A percentile compares a stretch with the other conserved stretches of the same genome.
Conservation (phyloP, 768 basidiomycete genomes). For the Punctularia strigosozonata region DNA sequence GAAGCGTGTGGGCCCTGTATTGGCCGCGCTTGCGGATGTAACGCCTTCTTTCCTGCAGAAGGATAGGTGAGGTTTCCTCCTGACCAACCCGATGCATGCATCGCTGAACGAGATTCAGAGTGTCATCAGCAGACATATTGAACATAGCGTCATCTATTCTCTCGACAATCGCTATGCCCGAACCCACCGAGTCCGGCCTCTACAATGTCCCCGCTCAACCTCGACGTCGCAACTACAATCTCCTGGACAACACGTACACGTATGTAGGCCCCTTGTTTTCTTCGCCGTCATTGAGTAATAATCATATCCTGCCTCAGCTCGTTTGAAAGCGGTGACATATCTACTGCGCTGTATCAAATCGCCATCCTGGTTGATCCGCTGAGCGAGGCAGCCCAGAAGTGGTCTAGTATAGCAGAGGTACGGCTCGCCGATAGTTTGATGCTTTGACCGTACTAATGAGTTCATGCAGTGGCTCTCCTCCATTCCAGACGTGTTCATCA, state of each 20-base stretch:
- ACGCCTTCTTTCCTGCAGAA: neutral
- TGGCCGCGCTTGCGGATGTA: constrained; percentile 50
- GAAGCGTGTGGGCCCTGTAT: constrained; percentile 58
- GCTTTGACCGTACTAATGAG: too few species aligned
- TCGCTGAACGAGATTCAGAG: constrained; percentile 23
- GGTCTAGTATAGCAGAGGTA: constrained; percentile 72
- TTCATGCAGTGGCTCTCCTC: constrained; percentile 47
- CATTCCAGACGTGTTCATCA: constrained; percentile 53
- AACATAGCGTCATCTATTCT: constrained; percentile 63
- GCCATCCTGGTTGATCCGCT: constrained; percentile 75
- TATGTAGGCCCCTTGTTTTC: constrained; percentile 25
- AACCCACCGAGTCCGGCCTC: constrained; percentile 60
- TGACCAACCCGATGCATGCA: neutral
- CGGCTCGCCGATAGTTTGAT: constrained; percentile 7
- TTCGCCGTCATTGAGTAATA: constrained; percentile 4
- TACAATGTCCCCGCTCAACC: constrained; percentile 55
- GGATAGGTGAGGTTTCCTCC: neutral
- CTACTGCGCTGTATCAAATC: constrained; percentile 57
- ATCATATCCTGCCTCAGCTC: constrained; percentile 29
- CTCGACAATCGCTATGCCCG: constrained; percentile 56
- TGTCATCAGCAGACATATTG: constrained; percentile 44
- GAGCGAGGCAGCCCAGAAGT: constrained; percentile 76
- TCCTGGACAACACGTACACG: constrained; percentile 54
- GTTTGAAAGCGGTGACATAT: constrained; percentile 57
- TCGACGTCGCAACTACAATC: constrained; percentile 46